Base-by-base conservation (phyloP, 2,329 filamentous ascomycete genomes). In the Aspergillus unguis region DNA sequence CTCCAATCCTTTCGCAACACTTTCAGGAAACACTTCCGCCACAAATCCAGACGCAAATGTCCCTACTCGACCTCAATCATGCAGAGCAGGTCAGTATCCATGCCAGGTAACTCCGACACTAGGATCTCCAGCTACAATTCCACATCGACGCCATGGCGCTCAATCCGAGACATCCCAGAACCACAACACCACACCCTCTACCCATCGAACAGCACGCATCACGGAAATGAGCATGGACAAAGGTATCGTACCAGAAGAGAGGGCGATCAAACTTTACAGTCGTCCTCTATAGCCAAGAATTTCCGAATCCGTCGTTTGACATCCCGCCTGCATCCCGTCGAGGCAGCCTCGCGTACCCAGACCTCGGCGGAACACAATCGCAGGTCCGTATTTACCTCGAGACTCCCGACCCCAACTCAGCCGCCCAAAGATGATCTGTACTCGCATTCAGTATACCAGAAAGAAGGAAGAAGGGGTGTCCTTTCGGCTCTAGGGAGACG, bases 1-100 rank as follows among this genome's bases (percentile, higher is more conserved):
- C 44, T 66, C 10, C 58, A 65, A 17, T 47, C 47, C 3, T 48
- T 66, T 32, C 58, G 53, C 31, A 62, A 40, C 40, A 55, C 58
- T n/a, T 53, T 62, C 43, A 54, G 52, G 38, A 44, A 44, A 45
- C 36, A 37, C 32, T 29, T 38, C 2, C 25, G 29, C 23, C 29
- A 27, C 41, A 50, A 23, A 44, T 50, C 17, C 27, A 23, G 42
- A 45, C 42, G 41, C 23, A 33, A 11, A 11, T 29, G 29, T 3
- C 36, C 35, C 28, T 5, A 27, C 17, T 38, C 23, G 9, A 44
- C 26, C 25, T 31, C 29, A 11, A 28, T 5, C 9, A 48, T 45
- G 42, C 52, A 46, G 41, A 38, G 28, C 26, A 50, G 37, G 35
- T 42, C 47, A 41, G 36, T 32, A 25, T 35, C 52, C n/a, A 31